Conservation (phyloP, 2,329 filamentous ascomycete genomes). For the Penicillium nordicum region DNA sequence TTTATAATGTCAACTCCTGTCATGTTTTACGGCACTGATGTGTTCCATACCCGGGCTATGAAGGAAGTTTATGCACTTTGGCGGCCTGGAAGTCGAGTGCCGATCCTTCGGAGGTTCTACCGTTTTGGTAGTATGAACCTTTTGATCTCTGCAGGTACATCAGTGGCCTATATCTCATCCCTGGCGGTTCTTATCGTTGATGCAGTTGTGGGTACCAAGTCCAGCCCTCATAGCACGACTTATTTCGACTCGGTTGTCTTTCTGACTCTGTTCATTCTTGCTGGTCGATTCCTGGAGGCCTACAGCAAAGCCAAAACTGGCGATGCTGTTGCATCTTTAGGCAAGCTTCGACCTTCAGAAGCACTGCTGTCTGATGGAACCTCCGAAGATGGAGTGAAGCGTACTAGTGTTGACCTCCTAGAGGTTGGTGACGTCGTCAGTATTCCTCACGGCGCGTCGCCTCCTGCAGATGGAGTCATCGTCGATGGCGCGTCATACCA, state of each 20-base stretch:
- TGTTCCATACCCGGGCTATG: constrained; percentile 75
- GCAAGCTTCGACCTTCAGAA: constrained; percentile 71
- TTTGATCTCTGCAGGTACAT: constrained; percentile 83
- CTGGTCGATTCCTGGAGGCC: constrained; percentile 61
- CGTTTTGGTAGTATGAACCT: constrained; percentile 98
- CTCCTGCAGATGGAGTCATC: constrained; percentile 74
- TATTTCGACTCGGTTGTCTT: constrained; percentile 96
- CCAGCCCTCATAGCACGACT: constrained; percentile 54
- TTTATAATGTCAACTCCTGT: constrained; percentile 80
- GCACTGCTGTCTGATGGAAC: constrained; percentile 56
- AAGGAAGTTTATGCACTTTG: constrained; percentile 78
- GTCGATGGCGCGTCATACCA: constrained; percentile 54
- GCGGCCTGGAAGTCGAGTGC: constrained; percentile 69
- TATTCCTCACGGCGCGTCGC: constrained; percentile 74
- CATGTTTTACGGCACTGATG: constrained; percentile 80
- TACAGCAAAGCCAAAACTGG: constrained; percentile 91
- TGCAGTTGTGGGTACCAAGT: constrained; percentile 32
- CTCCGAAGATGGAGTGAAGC: constrained; percentile 28
- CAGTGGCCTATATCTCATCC: constrained; percentile 81
- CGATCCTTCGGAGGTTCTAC: constrained; percentile 72
- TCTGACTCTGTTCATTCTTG: constrained; percentile 79
- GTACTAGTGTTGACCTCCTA: constrained; percentile 64
- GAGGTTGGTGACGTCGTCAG: constrained; percentile 72
- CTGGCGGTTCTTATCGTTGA: constrained; percentile 70
- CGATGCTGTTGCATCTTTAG: constrained; percentile 76